These are phyloP conservation scores for Rhodomyrtus psidioides DNA, from an alignment of 441 rosid genomes.

Conservation along the genomic window DNA sequence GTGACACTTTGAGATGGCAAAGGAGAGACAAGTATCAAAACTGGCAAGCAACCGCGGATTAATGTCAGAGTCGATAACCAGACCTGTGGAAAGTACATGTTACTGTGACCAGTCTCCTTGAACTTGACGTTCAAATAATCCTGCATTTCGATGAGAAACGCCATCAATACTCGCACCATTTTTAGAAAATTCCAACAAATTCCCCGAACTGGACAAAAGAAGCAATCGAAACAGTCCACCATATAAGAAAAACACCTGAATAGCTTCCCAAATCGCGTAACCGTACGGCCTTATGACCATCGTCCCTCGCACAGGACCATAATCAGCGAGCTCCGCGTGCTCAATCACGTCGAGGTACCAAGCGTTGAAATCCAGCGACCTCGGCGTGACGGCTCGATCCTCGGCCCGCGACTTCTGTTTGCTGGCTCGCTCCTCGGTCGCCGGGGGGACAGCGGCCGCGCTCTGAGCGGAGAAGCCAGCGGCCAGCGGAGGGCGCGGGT, in stretches of 20 bases:
- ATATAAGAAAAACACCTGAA: slow-evolving; percentile 44
- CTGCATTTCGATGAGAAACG: slow-evolving; percentile 21
- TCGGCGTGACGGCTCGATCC: slow-evolving; percentile 65
- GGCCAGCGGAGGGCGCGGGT: background rate
- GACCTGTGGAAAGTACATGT: slow-evolving; percentile 95
- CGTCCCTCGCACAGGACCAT: slow-evolving; percentile 94
- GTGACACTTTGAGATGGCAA: background rate
- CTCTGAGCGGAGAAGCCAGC: slow-evolving; percentile 43
- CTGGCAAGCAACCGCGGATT: background rate
- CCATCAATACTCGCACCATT: background rate
- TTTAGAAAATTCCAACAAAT: background rate
- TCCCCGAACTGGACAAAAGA: background rate
- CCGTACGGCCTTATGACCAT: slow-evolving; percentile 97
- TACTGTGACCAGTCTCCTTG: slow-evolving; percentile 95
- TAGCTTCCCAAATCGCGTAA: slow-evolving; percentile 94
- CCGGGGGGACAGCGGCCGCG: slow-evolving; percentile 44
- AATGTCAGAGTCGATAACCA: background rate
- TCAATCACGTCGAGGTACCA: slow-evolving; percentile 90
- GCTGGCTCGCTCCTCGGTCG: slow-evolving; percentile 31
- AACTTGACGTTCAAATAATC: slow-evolving; percentile 82
- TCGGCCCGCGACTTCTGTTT: slow-evolving; percentile 22
- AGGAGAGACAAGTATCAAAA: background rate
- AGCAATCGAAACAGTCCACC: background rate
- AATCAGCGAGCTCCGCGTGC: slow-evolving; percentile 87
- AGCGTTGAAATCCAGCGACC: slow-evolving; percentile 86